Conservation (phyloP, 176 grass and related monocot genomes). For the Tillandsia fasciculata region DNA sequence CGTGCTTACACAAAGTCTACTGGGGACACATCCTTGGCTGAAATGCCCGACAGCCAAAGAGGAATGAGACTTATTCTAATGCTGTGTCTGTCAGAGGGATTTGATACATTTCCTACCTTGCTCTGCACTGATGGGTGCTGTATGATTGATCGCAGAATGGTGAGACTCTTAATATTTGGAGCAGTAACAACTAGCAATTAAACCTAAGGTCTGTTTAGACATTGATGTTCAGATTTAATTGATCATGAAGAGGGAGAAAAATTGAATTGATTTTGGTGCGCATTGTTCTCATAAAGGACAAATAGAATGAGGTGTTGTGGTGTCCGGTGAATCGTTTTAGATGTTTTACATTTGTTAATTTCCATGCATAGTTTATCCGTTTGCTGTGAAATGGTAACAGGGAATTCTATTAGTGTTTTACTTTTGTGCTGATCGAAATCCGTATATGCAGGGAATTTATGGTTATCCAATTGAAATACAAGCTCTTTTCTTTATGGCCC, state of each 20-base stretch:
- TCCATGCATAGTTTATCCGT: too few relatives aligned
- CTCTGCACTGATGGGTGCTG: constrained; percentile 87
- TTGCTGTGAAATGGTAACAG: not conserved
- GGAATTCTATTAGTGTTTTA: not conserved
- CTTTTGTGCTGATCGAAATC: constrained; percentile 16
- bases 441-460: constrained; percentile 51
- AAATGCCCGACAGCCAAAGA: constrained; percentile 49
- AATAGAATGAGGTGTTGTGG: too few relatives aligned
- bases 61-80: constrained; percentile 74
- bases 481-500: constrained; percentile 65
- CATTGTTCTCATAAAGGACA: too few relatives aligned
- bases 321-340: too few relatives aligned
- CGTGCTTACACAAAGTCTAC: constrained; percentile 69
- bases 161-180: constrained; percentile 12
- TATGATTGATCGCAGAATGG: constrained; percentile 93
- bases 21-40: constrained; percentile 53
- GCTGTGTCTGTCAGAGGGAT: constrained; percentile 82
- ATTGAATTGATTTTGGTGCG: too few relatives aligned
- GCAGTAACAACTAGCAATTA: too few relatives aligned
- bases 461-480: constrained; percentile 86
- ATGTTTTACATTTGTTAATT: too few relatives aligned
- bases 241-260: too few relatives aligned
- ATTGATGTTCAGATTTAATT: too few relatives aligned
- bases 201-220: too few relatives aligned
- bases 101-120: constrained; percentile 90